Conservation (phyloP, 2,329 filamentous ascomycete genomes). For the Neonectria neomacrospora region DNA sequence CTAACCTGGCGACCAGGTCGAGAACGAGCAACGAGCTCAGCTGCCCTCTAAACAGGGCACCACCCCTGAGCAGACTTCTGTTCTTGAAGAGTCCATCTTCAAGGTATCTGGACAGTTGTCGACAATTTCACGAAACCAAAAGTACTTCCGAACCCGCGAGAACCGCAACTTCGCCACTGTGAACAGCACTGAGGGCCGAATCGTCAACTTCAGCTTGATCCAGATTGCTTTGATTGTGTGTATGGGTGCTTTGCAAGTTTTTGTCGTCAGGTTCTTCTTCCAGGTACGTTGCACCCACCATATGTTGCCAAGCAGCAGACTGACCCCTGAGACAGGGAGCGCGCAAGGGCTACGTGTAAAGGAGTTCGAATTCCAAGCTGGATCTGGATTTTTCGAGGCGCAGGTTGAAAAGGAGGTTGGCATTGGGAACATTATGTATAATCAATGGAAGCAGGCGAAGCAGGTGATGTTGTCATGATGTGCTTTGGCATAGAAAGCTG, state of each 20-base stretch:
- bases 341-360: conserved; percentile 75
- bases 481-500: conserved; percentile 31
- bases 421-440: conserved; percentile 45
- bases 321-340: conserved; percentile 61
- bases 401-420: conserved; percentile 46
- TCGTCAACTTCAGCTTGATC: conserved; percentile 97
- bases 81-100: conserved; percentile 92
- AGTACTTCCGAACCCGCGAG: conserved; percentile 98
- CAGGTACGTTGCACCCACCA: conserved; percentile 66
- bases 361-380: conserved; percentile 35
- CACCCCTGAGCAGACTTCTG: conserved; percentile 86
- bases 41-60: conserved; percentile 91
- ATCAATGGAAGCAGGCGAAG: conserved; percentile 41
- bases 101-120: conserved; percentile 94
- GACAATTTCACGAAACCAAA: conserved; percentile 95
- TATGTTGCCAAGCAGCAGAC: background rate
- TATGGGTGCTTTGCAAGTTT: conserved; percentile 97
- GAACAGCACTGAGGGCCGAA: conserved; percentile 91
- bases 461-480: conserved; percentile 40
- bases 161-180: conserved; percentile 99
- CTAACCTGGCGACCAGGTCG: conserved; percentile 68
- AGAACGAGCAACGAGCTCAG: conserved; percentile 85
- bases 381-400: conserved; percentile 47
- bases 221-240: conserved; percentile 91
- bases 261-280: conserved; percentile 98